Percentiles rank a stretch among this genome's conserved stretches.
These are phyloP conservation scores for Teratosphaeria gauchensis DNA, from an alignment of 2,329 filamentous ascomycete species.

Conservation along the genomic window DNA sequence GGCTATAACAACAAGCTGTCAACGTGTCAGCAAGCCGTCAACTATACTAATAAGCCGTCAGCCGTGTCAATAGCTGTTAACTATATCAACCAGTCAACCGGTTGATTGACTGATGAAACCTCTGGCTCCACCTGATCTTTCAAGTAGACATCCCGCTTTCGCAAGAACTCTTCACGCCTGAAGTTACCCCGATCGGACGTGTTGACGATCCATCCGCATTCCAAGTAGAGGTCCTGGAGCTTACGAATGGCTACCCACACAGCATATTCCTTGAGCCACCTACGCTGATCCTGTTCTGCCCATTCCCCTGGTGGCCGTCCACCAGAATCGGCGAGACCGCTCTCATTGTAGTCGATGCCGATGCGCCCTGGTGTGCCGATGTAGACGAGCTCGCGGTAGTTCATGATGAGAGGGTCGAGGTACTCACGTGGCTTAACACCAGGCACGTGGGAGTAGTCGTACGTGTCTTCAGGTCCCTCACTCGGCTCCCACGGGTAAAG, in stretches of 20 bases:
- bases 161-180: background rate
- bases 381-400: background rate
- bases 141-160: background rate
- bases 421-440: background rate
- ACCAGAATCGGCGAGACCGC: background rate
- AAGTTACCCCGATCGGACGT: background rate
- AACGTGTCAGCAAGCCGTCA: too few species aligned
- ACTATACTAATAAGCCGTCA: too few species aligned
- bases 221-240: background rate
- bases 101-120: too few species aligned
- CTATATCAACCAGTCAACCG: too few species aligned
- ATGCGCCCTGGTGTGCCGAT: background rate
- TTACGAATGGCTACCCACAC: background rate
- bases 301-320: background rate
- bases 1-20: too few species aligned
- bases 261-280: background rate
- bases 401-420: background rate
- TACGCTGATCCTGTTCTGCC: background rate
- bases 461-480: background rate
- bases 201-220: background rate
- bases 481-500: background rate
- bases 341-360: background rate
- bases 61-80: too few species aligned
- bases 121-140: background rate
- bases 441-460: background rate